Evolutionary conservation across 2,329 filamentous ascomycete species (phyloP).

Genomic region (Epichloe sp.): DNA sequence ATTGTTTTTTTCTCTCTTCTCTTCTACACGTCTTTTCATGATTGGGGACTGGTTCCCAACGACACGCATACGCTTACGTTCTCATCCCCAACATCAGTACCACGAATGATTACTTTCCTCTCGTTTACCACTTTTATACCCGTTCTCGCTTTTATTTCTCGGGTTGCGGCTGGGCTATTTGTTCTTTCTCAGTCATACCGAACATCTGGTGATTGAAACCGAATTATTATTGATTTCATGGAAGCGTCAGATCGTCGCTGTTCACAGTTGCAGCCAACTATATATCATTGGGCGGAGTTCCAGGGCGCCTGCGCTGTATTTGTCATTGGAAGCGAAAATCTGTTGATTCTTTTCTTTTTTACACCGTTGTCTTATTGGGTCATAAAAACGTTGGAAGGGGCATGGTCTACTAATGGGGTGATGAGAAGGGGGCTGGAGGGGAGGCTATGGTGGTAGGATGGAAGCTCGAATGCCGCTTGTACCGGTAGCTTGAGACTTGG

Average conservation of each 20-base stretch:
- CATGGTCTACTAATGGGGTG: not conserved
- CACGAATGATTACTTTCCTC: not conserved
- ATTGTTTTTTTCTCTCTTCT: too few relatives aligned
- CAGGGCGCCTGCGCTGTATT: constrained; percentile 6
- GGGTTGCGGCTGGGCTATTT: not conserved
- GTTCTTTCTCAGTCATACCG: not conserved
- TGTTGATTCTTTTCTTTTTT: not conserved
- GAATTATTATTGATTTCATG: not conserved
- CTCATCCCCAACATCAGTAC: not conserved
- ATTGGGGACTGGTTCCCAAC: not conserved
- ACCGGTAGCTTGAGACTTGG: too few relatives aligned
- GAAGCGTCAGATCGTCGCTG: not conserved
- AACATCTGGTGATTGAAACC: not conserved
- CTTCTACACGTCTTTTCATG: not conserved
- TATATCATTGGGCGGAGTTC: constrained; percentile 10
- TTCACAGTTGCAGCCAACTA: not conserved
- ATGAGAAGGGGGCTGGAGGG: not conserved
- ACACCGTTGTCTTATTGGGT: not conserved
- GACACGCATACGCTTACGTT: not conserved
- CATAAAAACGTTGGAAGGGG: not conserved
- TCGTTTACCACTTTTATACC: not conserved
- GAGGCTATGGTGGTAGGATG: too few relatives aligned
- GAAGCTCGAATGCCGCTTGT: too few relatives aligned
- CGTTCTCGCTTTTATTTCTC: not conserved
- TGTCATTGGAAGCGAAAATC: not conserved